A percentile compares a stretch with the other conserved stretches of the same genome.
Evolutionary conservation across 2,329 filamentous ascomycete species (phyloP).

Genomic region (Geosmithia morbida): DNA sequence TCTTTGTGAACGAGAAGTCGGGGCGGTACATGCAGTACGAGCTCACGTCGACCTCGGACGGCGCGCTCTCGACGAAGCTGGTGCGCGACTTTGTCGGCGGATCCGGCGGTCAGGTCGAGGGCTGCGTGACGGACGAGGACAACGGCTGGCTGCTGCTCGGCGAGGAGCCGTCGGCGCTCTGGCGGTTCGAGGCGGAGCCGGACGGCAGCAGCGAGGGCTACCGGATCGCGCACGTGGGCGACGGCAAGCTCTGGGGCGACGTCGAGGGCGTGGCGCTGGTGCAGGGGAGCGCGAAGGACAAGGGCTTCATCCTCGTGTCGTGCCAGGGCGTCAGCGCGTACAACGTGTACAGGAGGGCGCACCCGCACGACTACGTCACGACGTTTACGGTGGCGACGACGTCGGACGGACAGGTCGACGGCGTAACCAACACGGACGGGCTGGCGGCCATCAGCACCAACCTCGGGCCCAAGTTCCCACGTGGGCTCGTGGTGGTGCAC

Average conservation of each 20-base stretch:
- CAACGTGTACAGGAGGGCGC: constrained; percentile 31
- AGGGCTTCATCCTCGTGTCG: constrained; percentile 36
- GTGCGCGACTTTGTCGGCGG: constrained; percentile 36
- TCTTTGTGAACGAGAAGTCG: constrained; percentile 39
- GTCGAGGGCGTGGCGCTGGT: constrained; percentile 39
- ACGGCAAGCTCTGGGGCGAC: constrained; percentile 30
- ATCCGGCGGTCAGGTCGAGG: constrained; percentile 36
- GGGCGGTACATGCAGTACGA: constrained; percentile 39
- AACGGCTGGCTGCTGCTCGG: constrained; percentile 35
- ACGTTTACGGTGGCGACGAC: constrained; percentile 32
- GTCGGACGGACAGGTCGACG: constrained; percentile 25
- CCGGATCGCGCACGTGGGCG: constrained; percentile 25
- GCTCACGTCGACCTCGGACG: constrained; percentile 22
- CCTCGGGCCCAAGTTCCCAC: constrained; percentile 24
- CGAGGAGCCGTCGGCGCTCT: constrained; percentile 35
- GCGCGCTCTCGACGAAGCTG: constrained; percentile 27
- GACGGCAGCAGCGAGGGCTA: constrained; percentile 18
- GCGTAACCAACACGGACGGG: constrained; percentile 38
- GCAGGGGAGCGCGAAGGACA: constrained; percentile 22
- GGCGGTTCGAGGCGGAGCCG: constrained; percentile 37
- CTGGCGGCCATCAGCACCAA: constrained; percentile 28
- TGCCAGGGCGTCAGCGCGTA: constrained; percentile 38
- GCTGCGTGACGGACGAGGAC: constrained; percentile 35
- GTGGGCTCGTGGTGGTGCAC: constrained; percentile 33
- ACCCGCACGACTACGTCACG: constrained; percentile 31